Evolutionary conservation across 108 stramenopile genomes (phyloP).

Genomic region (Epithemia pelagica): DNA sequence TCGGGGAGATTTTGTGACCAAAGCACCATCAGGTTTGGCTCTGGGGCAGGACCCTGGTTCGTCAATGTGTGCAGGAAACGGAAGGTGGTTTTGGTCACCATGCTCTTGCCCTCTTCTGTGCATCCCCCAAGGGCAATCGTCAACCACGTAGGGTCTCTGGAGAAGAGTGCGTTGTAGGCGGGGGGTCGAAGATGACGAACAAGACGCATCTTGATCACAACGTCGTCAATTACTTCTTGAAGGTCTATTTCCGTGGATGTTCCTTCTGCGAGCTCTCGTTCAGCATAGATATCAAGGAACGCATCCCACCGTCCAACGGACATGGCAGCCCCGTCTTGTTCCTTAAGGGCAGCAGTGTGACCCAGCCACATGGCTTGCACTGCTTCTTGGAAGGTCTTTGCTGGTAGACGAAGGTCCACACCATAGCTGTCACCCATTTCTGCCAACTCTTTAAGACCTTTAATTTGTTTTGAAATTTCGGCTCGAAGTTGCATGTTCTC

Average conservation of each 20-base stretch:
- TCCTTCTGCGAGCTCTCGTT: conserved; percentile 43
- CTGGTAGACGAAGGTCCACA: conserved; percentile 43
- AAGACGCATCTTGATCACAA: conserved; percentile 38
- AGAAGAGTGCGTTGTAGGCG: conserved; percentile 57
- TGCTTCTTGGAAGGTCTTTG: conserved; percentile 48
- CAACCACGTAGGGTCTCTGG: conserved; percentile 58
- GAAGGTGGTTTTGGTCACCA: conserved; percentile 52
- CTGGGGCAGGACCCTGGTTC: conserved; percentile 41
- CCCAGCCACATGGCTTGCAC: conserved; percentile 58
- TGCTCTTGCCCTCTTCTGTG: conserved; percentile 31
- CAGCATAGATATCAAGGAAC: conserved; percentile 53
- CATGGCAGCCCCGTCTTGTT: conserved; percentile 73
- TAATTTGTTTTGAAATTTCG: conserved; percentile 50
- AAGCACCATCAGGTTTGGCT: conserved; percentile 60
- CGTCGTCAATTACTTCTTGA: conserved; percentile 46
- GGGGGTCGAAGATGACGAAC: conserved; percentile 58
- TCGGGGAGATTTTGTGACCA: conserved; percentile 45
- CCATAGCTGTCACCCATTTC: conserved; percentile 49
- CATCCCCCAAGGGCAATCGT: conserved; percentile 53
- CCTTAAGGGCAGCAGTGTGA: conserved; percentile 58
- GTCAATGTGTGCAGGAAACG: conserved; percentile 29
- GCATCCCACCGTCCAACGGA: conserved; percentile 59
- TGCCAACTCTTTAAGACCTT: conserved; percentile 41
- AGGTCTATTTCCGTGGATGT: conserved; percentile 41
- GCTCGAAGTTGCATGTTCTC: conserved; percentile 41